These are phyloP conservation scores for Suillus decipiens DNA, from an alignment of 768 basidiomycete genomes.

Conservation along the genomic window DNA sequence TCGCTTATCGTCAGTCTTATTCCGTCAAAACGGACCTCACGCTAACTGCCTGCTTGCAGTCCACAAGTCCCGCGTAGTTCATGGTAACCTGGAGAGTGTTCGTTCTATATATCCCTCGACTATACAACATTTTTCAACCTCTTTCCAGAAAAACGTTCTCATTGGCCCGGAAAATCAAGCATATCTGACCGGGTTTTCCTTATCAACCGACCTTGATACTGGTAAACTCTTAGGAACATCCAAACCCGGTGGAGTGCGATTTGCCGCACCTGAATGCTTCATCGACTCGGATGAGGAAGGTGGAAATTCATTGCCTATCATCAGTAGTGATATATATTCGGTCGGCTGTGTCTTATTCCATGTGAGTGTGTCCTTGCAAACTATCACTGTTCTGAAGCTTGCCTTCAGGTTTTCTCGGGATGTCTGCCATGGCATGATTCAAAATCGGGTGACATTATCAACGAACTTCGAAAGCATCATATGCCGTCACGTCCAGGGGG, in stretches of 20 bases:
- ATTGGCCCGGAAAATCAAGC: not conserved
- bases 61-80: not conserved
- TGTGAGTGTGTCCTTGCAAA: not conserved
- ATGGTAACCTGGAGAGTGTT: constrained; percentile 4
- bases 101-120: not conserved
- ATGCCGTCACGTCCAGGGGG: not conserved
- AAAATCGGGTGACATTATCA: not conserved
- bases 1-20: constrained; percentile 2
- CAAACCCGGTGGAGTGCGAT: not conserved
- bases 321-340: constrained; percentile 3
- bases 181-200: constrained; percentile 4
- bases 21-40: too few relatives aligned
- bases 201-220: not conserved
- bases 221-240: not conserved
- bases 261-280: constrained; percentile 5
- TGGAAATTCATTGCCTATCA: not conserved
- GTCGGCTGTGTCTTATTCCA: not conserved
- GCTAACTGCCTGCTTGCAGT: not conserved
- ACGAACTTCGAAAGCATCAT: not conserved
- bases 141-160: not conserved
- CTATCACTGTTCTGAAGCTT: not conserved
- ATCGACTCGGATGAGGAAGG: not conserved
- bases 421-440: constrained; percentile 5
- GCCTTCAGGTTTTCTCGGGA: not conserved
- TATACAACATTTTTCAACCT: not conserved